Conservation (phyloP, 257 asterid genomes). For the Jasminum sambac region DNA sequence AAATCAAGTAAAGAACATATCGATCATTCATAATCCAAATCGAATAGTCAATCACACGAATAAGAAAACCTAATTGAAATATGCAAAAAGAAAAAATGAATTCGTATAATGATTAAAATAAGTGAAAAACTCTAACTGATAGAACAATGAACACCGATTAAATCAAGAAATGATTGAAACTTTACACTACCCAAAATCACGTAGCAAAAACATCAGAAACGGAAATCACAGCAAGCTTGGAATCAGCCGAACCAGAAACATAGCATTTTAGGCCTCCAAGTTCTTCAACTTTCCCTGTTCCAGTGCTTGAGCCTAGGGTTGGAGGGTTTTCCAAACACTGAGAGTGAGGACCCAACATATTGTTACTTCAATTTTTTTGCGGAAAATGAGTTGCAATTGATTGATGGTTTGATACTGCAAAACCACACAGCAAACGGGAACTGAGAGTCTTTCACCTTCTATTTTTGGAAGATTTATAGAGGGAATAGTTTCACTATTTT, state of each 20-base stretch:
- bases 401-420: not conserved
- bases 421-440: no score
- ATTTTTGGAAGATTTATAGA: not conserved
- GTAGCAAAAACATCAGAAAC: constrained; percentile 60
- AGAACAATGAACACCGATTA: not conserved
- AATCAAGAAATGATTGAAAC: not conserved
- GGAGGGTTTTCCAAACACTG: constrained; percentile 64
- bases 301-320: constrained; percentile 27
- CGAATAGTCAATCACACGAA: not conserved
- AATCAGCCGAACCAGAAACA: constrained; percentile 42
- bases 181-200: not conserved
- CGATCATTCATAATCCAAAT: not conserved
- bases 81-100: not conserved
- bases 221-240: constrained; percentile 42
- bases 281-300: constrained; percentile 45
- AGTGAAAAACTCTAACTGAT: not conserved
- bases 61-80: not conserved
- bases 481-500: not conserved
- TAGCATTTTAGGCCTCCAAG: constrained; percentile 51
- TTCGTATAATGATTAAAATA: not conserved
- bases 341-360: constrained; percentile 44
- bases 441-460: no score
- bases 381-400: not conserved
- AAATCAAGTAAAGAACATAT: no score
- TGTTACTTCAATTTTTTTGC: not conserved